Evolutionary conservation across 108 stramenopile species (phyloP).

Genomic region (Fistulifera solaris): DNA sequence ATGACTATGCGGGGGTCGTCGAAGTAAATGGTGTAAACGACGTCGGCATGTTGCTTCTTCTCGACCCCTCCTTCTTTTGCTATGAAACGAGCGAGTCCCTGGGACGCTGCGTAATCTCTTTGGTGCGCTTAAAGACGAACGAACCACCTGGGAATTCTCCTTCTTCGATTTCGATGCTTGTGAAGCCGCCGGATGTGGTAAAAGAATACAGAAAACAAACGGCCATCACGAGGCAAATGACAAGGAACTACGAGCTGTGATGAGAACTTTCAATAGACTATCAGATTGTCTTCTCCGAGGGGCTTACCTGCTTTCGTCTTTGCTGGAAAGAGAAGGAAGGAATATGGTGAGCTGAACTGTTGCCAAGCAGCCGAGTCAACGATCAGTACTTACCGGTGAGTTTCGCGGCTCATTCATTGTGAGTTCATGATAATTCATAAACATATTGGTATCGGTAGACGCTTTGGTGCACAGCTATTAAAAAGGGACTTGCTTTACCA

Average conservation of each 20-base stretch:
- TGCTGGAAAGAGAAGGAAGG: no score
- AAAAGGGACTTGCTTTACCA: neutral
- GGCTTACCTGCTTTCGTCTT: no score
- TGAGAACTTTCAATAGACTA: no score
- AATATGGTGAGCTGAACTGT: no score
- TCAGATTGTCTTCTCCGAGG: no score
- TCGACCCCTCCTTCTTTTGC: constrained; percentile 29
- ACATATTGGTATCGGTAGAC: constrained; percentile 14
- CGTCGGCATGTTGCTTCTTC: constrained; percentile 23
- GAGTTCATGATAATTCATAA: constrained; percentile 70
- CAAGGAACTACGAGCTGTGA: constrained; percentile 41
- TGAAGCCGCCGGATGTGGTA: constrained; percentile 40
- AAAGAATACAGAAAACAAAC: constrained; percentile 25
- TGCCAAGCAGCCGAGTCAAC: no score
- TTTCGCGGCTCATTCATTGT: constrained; percentile 42
- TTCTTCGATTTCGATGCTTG: constrained; percentile 24
- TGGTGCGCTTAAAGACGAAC: constrained; percentile 46
- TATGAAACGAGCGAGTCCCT: constrained; percentile 18
- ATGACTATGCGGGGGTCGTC: constrained; percentile 34
- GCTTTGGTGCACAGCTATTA: neutral
- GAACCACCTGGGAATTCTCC: constrained; percentile 53
- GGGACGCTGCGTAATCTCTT: constrained; percentile 59
- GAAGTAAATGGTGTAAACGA: constrained; percentile 49
- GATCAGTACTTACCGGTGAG: constrained; percentile 29
- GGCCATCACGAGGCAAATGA: constrained; percentile 43